These are phyloP conservation scores for Powellomyces hirtus DNA, from an alignment of 192 early-diverging fungal genomes.

Conservation along the genomic window DNA sequence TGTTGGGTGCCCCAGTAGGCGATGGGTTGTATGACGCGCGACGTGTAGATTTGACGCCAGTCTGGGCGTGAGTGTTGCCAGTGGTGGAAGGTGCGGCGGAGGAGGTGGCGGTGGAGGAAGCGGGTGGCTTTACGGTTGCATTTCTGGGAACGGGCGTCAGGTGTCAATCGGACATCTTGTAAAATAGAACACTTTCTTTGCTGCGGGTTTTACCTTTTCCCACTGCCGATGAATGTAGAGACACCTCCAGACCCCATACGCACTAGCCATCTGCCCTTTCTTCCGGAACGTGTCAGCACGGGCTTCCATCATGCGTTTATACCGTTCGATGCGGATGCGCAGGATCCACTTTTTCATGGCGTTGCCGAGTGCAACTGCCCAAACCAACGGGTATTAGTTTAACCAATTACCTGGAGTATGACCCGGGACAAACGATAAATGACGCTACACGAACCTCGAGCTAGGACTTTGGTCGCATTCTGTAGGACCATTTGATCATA, in stretches of 20 bases:
- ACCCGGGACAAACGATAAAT: too few species aligned
- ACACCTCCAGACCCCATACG: conserved; percentile 1
- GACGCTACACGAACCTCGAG: too few species aligned
- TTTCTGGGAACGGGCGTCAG: background rate
- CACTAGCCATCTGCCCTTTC: background rate
- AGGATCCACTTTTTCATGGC: conserved; percentile 1
- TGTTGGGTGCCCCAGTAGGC: conserved; percentile 4
- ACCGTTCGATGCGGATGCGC: background rate
- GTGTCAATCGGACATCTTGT: background rate
- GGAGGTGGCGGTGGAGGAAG: background rate
- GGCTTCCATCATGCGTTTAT: background rate
- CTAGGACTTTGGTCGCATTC: background rate
- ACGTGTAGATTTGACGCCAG: conserved; percentile 10
- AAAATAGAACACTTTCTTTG: background rate
- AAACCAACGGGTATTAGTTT: too few species aligned
- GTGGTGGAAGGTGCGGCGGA: background rate
- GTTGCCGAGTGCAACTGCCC: background rate
- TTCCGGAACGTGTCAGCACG: conserved; percentile 1
- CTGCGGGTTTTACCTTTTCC: background rate
- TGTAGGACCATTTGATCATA: background rate
- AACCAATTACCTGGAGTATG: too few species aligned
- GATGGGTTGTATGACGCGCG: background rate
- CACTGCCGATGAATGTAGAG: conserved; percentile 12
- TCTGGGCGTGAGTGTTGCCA: conserved; percentile 9
- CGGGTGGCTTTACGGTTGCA: background rate